These are phyloP conservation scores for Thymus mandschuricus DNA, from an alignment of 257 asterid genomes.

Conservation along the genomic window DNA sequence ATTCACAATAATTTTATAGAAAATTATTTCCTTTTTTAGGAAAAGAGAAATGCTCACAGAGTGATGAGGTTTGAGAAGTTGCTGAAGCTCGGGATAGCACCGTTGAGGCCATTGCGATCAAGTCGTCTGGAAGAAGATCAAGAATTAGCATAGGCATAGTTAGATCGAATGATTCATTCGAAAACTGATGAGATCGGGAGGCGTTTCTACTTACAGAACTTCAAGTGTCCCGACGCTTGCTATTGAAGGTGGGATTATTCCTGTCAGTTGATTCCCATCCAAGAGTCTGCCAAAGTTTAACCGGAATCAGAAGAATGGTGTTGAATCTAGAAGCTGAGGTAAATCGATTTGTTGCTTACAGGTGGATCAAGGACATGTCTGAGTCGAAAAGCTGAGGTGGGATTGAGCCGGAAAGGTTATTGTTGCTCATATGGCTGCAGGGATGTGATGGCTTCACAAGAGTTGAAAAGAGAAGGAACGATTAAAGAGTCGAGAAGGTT, in stretches of 20 bases:
- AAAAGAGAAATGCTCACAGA: slow-evolving; percentile 54
- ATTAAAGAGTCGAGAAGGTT: not conserved
- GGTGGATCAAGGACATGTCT: slow-evolving; percentile 77
- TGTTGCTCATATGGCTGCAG: slow-evolving; percentile 90
- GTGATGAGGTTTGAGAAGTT: slow-evolving; percentile 63
- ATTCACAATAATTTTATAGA: not conserved
- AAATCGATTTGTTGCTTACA: slow-evolving; percentile 53
- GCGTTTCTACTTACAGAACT: slow-evolving; percentile 79
- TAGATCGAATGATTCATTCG: not conserved
- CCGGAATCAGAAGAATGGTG: not conserved
- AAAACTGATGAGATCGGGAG: slow-evolving; percentile 23
- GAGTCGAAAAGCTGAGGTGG: slow-evolving; percentile 62
- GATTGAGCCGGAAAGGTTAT: slow-evolving; percentile 77
- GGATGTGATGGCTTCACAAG: slow-evolving; percentile 29
- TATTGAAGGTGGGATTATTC: slow-evolving; percentile 67
- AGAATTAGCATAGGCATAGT: not conserved
- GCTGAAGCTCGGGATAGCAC: slow-evolving; percentile 59
- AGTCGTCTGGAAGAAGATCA: slow-evolving; percentile 62
- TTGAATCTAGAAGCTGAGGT: not conserved
- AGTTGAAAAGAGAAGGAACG: not conserved
- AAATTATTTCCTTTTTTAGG: not conserved
- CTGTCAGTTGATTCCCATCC: slow-evolving; percentile 73
- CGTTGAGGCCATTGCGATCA: slow-evolving; percentile 70
- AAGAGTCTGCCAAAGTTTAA: slow-evolving; percentile 52
- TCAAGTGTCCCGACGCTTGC: slow-evolving; percentile 76